phyloP scores from a whole-genome alignment of 2,329 filamentous ascomycete genomes.

The Aspergillus texensis region DNA sequence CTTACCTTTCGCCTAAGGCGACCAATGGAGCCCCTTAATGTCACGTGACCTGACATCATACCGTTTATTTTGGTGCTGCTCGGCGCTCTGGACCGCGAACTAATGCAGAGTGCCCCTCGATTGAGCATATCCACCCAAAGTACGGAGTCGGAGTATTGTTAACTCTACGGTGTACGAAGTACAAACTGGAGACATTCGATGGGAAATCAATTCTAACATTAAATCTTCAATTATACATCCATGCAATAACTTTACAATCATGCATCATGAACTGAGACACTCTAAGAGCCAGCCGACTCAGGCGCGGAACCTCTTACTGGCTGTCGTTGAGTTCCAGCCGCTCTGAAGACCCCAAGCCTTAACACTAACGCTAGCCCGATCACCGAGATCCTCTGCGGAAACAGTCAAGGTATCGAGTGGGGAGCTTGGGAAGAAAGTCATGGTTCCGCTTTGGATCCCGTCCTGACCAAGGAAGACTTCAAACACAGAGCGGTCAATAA shows the following conservation, averaged over 20 bases:
- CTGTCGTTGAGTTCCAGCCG: constrained; percentile 32
- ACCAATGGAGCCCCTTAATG: fast-evolving
- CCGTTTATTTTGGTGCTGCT: background rate
- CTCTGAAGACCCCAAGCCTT: constrained; percentile 26
- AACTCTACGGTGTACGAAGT: background rate
- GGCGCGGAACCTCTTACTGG: background rate
- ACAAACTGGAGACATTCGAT: background rate
- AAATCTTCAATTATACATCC: background rate
- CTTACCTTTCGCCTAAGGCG: background rate
- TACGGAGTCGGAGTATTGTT: background rate
- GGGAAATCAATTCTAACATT: background rate
- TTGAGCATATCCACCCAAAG: background rate
- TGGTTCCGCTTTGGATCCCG: constrained; percentile 55
- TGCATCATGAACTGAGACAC: background rate
- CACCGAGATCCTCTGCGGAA: constrained; percentile 14
- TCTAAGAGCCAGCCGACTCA: background rate
- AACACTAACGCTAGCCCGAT: constrained; percentile 2
- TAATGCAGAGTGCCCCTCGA: background rate
- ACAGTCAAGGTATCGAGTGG: constrained; percentile 30
- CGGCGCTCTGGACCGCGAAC: background rate
- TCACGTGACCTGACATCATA: background rate
- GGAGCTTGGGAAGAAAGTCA: constrained; percentile 54
- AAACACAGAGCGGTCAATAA: constrained; percentile 58
- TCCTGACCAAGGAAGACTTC: constrained; percentile 57
- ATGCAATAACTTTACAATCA: background rate